Base-by-base conservation (phyloP, 148 eudicot genomes). In the Camellia granthamiana region DNA sequence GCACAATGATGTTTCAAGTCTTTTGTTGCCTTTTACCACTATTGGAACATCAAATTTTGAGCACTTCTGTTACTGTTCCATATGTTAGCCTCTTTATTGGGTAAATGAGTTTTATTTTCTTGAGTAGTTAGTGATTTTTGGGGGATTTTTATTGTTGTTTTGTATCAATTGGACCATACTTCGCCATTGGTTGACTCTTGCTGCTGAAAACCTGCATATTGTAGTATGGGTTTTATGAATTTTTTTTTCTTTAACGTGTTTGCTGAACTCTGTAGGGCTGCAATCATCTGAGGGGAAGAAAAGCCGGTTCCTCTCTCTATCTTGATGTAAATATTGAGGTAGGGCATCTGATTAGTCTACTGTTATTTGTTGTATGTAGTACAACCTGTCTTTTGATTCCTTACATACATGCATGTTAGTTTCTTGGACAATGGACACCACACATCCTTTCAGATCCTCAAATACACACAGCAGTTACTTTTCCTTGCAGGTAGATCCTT, bases 291-390 rank as follows among this genome's bases (percentile, higher is more conserved):
- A 91, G 99, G 83, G 99, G 97, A 86, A 91, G 99, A 81, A 91
- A 92, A 82, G 99, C 99, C 3, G 98, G 99, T 79, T 97, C 99
- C 60, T 92, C 88, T 85, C 80, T 97, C 76, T 89, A 93, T 89
- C 94, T 97, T 83, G 99, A 97, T 87, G 97, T 91, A 71, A 90
- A 90, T 84, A 89, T 97, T 85, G 94, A 92, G 99, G 99, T 97
- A 80, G 60, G 76, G 8, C 61, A 55, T 49, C 77, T 78, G 64
- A 54, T 43, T n/a, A 16, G n/a, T 67, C 0, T 38, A 3, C 47
- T 65, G 43, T 77, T 52, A 6, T 49, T 4, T 62, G 51, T 18
- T 47, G 14, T 43, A 54, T 52, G 0, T 56, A 62, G 11, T 19
- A 21, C 19, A 2, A 6, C 44, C 30, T 81, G 71, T 62, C 64